Evolutionary conservation across 768 basidiomycete genomes (phyloP).

Genomic region (Lepiota subincarnata): DNA sequence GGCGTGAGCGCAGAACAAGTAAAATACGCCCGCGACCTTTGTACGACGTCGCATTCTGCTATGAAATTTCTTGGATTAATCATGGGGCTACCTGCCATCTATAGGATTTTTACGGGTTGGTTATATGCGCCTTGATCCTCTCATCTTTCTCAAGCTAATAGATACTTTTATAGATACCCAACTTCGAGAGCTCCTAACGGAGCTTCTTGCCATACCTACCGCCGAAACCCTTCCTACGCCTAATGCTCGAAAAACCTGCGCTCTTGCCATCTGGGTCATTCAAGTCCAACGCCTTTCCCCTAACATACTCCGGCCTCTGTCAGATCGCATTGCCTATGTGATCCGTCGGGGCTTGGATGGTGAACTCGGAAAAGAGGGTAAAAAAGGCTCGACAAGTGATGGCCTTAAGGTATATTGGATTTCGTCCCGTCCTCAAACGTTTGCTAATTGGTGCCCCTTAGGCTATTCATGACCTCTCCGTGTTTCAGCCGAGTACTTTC

Average conservation of each 20-base stretch:
- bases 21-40: conserved; percentile 76
- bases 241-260: conserved; percentile 83
- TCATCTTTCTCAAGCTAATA: conserved; percentile 11
- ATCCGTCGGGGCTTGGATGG: conserved; percentile 76
- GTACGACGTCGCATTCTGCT: conserved; percentile 66
- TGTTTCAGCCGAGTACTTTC: conserved; percentile 62
- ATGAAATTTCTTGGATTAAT: conserved; percentile 60
- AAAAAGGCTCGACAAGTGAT: conserved; percentile 78
- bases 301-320: conserved; percentile 55
- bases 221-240: conserved; percentile 69
- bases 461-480: conserved; percentile 70
- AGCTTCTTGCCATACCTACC: conserved; percentile 69
- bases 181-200: conserved; percentile 54
- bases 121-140: conserved; percentile 8
- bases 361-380: conserved; percentile 84
- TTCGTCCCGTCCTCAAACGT: conserved; percentile 5
- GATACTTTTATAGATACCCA: conserved; percentile 44
- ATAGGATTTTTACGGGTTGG: conserved; percentile 59
- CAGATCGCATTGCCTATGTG: conserved; percentile 65
- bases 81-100: conserved; percentile 57
- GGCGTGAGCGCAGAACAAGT: conserved; percentile 75
- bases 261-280: conserved; percentile 69
- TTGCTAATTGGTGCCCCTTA: conserved; percentile 21
- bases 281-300: conserved; percentile 68
- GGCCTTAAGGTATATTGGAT: conserved; percentile 59